Conservation (phyloP, 257 asterid genomes). For the Thymus quinquecostatus region DNA sequence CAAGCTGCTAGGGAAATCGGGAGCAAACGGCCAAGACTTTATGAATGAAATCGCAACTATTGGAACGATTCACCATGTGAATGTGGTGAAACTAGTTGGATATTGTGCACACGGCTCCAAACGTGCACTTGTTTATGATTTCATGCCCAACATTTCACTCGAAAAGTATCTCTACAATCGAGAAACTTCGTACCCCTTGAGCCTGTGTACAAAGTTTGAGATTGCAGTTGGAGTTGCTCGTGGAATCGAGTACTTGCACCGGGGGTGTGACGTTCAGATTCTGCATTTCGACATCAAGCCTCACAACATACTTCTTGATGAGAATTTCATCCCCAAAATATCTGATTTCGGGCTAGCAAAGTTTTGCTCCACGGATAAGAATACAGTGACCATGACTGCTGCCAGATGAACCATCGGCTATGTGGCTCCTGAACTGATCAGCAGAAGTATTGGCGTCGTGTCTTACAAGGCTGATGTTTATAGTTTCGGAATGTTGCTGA, state of each 20-base stretch:
- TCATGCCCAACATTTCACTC: slow-evolving; percentile 11
- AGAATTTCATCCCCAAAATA: slow-evolving; percentile 30
- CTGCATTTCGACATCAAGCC: slow-evolving; percentile 38
- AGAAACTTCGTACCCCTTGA: not conserved
- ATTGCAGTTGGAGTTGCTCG: slow-evolving; percentile 36
- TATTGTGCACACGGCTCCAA: slow-evolving; percentile 18
- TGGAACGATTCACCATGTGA: slow-evolving; percentile 30
- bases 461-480: slow-evolving; percentile 8
- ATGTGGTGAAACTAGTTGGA: slow-evolving; percentile 17
- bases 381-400: slow-evolving; percentile 27
- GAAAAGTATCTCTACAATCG: not conserved
- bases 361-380: slow-evolving; percentile 13
- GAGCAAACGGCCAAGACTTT: slow-evolving; percentile 35
- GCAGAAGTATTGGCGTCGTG: slow-evolving; percentile 8
- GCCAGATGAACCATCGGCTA: slow-evolving; percentile 39
- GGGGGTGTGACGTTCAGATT: slow-evolving; percentile 6
- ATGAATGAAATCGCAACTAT: slow-evolving; percentile 44
- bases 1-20: slow-evolving; percentile 25
- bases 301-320: slow-evolving; percentile 15
- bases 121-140: slow-evolving; percentile 8
- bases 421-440: slow-evolving; percentile 38
- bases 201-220: not conserved
- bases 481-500: slow-evolving; percentile 13
- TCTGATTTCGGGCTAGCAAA: slow-evolving; percentile 36
- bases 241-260: slow-evolving; percentile 34